These are phyloP conservation scores for Lepraria neglecta DNA, from an alignment of 495 filamentous ascomycete genomes.

Conservation along the genomic window DNA sequence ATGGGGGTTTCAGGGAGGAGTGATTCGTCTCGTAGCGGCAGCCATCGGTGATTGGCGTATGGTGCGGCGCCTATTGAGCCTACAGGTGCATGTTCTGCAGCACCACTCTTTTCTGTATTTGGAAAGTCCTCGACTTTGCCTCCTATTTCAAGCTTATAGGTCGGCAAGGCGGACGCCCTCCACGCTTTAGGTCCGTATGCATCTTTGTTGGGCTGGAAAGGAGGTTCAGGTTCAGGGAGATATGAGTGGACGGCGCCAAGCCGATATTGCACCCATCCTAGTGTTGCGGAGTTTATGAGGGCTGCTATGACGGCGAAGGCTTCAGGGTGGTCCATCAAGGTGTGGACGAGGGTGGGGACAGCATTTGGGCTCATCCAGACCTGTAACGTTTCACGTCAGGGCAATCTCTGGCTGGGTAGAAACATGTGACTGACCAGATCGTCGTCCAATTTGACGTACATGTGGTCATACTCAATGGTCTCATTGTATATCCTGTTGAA, in stretches of 20 bases:
- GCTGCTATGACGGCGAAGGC: conserved; percentile 41
- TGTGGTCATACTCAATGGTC: conserved; percentile 35
- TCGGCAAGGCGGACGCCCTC: conserved; percentile 17
- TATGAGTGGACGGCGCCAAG: conserved; percentile 41
- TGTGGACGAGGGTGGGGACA: conserved; percentile 39
- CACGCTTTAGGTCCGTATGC: conserved; percentile 14
- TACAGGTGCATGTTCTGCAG: background rate
- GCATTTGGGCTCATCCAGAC: conserved; percentile 39
- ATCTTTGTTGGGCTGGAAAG: background rate
- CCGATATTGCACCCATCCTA: conserved; percentile 40
- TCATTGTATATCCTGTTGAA: conserved; percentile 33
- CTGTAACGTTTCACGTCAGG: too few relatives aligned
- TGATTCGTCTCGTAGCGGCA: conserved; percentile 17
- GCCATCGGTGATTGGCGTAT: conserved; percentile 26
- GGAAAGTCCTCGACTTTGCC: conserved; percentile 1
- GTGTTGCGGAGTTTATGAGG: conserved; percentile 40
- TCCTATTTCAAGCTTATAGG: conserved; percentile 6
- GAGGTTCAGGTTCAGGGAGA: conserved; percentile 33
- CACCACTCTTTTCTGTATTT: background rate
- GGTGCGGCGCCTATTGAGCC: conserved; percentile 9
- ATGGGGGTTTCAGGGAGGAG: conserved; percentile 19
- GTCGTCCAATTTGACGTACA: conserved; percentile 48
- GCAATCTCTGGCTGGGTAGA: too few relatives aligned
- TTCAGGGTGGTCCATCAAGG: conserved; percentile 38
- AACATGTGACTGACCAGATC: conserved; percentile 31